Evolutionary conservation across 805 yeast species (phyloP).

Genomic region (Saturnispora quitensis): DNA sequence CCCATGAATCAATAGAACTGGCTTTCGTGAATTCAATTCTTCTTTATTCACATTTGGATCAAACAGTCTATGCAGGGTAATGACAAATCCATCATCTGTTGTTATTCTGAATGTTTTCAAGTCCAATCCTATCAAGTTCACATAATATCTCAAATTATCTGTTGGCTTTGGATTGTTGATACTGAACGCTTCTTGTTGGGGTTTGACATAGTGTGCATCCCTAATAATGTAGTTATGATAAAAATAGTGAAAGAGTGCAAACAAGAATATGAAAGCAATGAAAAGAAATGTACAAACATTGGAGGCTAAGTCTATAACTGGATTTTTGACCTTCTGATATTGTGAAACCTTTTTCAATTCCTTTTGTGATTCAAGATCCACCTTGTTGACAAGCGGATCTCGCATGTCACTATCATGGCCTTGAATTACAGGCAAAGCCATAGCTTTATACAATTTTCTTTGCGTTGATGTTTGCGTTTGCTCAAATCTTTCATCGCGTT

Average conservation of each 20-base stretch:
- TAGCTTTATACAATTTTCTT: background rate
- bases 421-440: background rate
- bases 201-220: background rate
- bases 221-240: slow-evolving; percentile 1
- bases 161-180: slow-evolving; percentile 13
- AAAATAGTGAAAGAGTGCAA: slow-evolving; percentile 3
- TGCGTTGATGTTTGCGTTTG: background rate
- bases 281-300: slow-evolving; percentile 7
- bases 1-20: slow-evolving; percentile 78
- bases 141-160: slow-evolving; percentile 53
- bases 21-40: slow-evolving; percentile 25
- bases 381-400: slow-evolving; percentile 1
- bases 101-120: slow-evolving; percentile 49
- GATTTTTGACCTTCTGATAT: background rate
- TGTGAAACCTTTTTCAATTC: too few relatives aligned
- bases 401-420: background rate
- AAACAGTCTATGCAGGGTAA: slow-evolving; percentile 56
- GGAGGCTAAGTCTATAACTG: background rate
- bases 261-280: slow-evolving; percentile 7
- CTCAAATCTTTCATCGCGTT: background rate
- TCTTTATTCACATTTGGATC: slow-evolving; percentile 29
- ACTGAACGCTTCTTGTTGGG: background rate
- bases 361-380: slow-evolving; percentile 3
- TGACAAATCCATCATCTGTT: slow-evolving; percentile 73
- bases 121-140: slow-evolving; percentile 48